phyloP scores from a whole-genome alignment of 2,329 filamentous ascomycete genomes.

The Rhytidhysteron rufulum region DNA sequence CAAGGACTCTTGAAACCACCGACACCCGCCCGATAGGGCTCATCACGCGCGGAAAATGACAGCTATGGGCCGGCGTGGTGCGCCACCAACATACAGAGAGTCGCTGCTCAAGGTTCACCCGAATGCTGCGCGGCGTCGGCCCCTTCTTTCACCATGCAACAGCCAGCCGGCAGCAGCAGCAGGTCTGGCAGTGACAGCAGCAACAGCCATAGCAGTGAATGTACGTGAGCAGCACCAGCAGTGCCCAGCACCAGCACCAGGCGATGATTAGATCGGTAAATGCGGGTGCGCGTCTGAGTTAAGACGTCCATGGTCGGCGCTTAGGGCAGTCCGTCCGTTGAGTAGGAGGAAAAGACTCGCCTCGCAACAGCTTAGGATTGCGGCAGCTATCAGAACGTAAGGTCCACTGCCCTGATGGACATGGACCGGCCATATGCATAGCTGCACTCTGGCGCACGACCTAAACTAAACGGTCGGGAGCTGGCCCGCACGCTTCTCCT shows the following conservation, averaged over 20 bases:
- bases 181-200: slow-evolving; percentile 9
- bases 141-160: not conserved
- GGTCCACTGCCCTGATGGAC: slow-evolving; percentile 1
- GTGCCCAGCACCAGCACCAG: slow-evolving; percentile 3
- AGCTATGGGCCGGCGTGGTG: slow-evolving; percentile 13
- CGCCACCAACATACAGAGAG: slow-evolving; percentile 24
- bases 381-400: not conserved
- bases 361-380: no score
- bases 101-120: slow-evolving; percentile 1
- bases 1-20: slow-evolving; percentile 19
- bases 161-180: no score
- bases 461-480: slow-evolving; percentile 34
- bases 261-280: slow-evolving; percentile 5
- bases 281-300: not conserved
- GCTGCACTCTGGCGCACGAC: slow-evolving; percentile 4
- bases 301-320: no score
- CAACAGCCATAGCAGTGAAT: slow-evolving; percentile 2
- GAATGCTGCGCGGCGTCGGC: not conserved
- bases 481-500: slow-evolving; percentile 25
- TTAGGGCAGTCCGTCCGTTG: no score
- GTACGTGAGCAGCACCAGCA: slow-evolving; percentile 1
- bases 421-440: not conserved
- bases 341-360: no score
- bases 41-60: slow-evolving; percentile 9
- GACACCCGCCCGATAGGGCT: slow-evolving; percentile 20